Evolutionary conservation across 176 grass and related monocot species (phyloP), one percentile per base, ranked within the genome.

Genomic region (Cocos nucifera): DNA sequence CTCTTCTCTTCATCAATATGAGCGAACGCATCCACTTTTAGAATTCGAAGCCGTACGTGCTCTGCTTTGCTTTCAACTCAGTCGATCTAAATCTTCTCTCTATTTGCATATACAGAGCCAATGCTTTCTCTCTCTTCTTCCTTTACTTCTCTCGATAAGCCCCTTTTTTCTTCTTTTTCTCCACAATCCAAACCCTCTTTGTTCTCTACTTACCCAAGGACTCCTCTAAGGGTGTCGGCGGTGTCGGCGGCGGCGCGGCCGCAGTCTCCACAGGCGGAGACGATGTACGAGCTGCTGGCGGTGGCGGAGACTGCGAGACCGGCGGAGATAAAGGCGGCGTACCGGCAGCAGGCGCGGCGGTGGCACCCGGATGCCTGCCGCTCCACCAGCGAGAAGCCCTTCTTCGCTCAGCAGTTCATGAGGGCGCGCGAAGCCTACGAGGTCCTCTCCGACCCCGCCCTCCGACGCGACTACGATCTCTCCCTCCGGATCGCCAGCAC

Each of bases 361-460:
- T 95, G 86, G 82, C 90, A 95, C 80, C 90, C 90, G 59, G 86
- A 95, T 74, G 69, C 82, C 6, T 90, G 87, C 77, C 59, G 49
- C 8, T 63, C 58, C 27, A 52, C 71, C 1, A 53, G 69, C 5
- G 72, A 73, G 15, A 61, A 53, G 71, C 2, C 30, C 4, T 4
- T 29, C n/a, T 79, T 58, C 65, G 75, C 79, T 62, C 79, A 83
- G 50, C 64, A 32, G 17, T 89, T 95, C 89, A 95, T 82, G 76
- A 59, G 2, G 53, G 85, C 78, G 39, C 85, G 79, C 1, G 85
- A 95, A 66, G 85, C 89, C 28, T 95, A 89, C 75, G 89, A 95
- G 78, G 73, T 95, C 72, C 76, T 95, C 7, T 95, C 82, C 63
- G 89, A 95, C 66, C 85, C 79, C 3, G 69, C 62, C 64, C 82